Evolutionary conservation across 441 rosid genomes (phyloP), one percentile per base, ranked within the genome.

Genomic region (Metrosideros polymorpha): DNA sequence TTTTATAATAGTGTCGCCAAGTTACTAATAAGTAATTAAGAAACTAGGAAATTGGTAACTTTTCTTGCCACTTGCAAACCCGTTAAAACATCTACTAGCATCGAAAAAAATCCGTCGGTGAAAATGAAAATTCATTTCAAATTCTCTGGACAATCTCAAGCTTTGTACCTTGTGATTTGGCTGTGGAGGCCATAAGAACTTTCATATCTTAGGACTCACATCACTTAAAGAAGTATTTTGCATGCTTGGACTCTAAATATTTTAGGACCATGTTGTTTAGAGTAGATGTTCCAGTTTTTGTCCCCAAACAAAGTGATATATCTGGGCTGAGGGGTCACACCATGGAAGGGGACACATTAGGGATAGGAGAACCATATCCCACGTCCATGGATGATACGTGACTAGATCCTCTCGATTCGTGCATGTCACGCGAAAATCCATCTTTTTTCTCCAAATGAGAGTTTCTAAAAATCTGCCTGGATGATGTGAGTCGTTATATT

Each of bases 381-480:
- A 0, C 5, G 7, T 27, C n/a, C 13, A 35, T 0, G 22, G 79
- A 8, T 19, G 45, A 66, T 19, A 7, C 5, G 45, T 9, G n/a
- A 1, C n/a, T 66, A 66, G 14, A 35, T 0, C 8, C 25, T 66
- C 45, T 66, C 14, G 4, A 66, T 66, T 12, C 1, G 8, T 25
- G 59, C 29, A 25, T 25, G 1, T 55, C n/a, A 25, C 0, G 29
- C n/a, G 25, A 55, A 55, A 25, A 9, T 55, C 12, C 59, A 55
- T 7, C 14, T 5, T 35, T 66, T 35, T 39, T 5, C 4, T 66
- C 7, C 3, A 19, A 66, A 9, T 2, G 15, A 66, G 43, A 35
- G 15, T 66, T 25, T 0, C 25, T 9, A 1, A 66, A 66, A 66
- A 35, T 66, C 8, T 0, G 6, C 79, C 9, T 4, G 0, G 47